Evolutionary conservation across 805 yeast species (phyloP).

Genomic region (Pichia rugopelliculosa): DNA sequence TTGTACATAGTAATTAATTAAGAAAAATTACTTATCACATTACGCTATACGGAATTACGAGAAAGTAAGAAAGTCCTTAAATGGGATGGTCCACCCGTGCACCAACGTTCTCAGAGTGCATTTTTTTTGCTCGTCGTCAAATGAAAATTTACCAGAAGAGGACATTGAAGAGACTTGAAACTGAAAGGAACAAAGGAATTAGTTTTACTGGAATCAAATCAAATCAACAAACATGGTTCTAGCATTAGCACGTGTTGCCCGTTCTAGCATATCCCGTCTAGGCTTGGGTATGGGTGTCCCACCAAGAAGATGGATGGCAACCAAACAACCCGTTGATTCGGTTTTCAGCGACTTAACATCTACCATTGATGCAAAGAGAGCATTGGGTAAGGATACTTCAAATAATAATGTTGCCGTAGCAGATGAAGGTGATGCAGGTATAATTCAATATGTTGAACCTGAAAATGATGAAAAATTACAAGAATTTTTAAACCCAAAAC

Average conservation of each 20-base stretch:
- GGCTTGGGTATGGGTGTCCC: background rate
- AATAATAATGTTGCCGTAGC: conserved; percentile 8
- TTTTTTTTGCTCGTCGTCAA: too few relatives aligned
- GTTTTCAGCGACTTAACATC: conserved; percentile 24
- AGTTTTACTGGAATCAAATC: background rate
- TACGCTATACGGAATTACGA: too few relatives aligned
- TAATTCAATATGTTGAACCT: conserved; percentile 20
- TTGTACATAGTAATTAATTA: too few relatives aligned
- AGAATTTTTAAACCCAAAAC: conserved; percentile 42
- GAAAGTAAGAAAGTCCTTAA: too few relatives aligned
- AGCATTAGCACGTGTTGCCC: conserved; percentile 1
- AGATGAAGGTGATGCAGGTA: conserved; percentile 8
- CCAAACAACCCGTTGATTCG: conserved; percentile 15
- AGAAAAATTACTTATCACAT: too few relatives aligned
- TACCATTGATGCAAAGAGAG: conserved; percentile 7
- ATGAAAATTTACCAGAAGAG: background rate
- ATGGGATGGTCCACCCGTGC: too few relatives aligned
- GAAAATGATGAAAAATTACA: conserved; percentile 35
- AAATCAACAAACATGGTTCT: background rate
- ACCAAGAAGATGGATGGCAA: conserved; percentile 1
- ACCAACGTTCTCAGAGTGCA: too few relatives aligned
- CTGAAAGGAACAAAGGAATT: background rate
- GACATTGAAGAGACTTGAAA: background rate
- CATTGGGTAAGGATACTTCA: background rate
- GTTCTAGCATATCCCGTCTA: background rate